phyloP scores from a whole-genome alignment of 495 filamentous ascomycete species.

The Penicillium coffeae region DNA sequence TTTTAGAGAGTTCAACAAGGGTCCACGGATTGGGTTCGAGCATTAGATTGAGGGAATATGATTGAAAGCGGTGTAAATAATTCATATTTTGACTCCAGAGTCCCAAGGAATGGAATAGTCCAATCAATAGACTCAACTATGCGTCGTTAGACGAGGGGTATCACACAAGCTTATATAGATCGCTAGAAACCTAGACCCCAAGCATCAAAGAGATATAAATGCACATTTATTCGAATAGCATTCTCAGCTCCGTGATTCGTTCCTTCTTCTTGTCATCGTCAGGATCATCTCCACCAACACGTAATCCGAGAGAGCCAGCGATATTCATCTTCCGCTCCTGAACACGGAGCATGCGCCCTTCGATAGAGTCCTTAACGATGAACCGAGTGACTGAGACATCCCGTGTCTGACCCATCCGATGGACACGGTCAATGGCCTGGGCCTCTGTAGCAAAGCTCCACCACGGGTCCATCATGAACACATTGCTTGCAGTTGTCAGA shows the following conservation, averaged over 20 bases:
- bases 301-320: slow-evolving; percentile 88
- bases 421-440: slow-evolving; percentile 97
- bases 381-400: slow-evolving; percentile 85
- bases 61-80: no score
- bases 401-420: slow-evolving; percentile 90
- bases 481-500: slow-evolving; percentile 78
- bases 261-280: slow-evolving; percentile 91
- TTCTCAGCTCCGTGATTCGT: slow-evolving; percentile 88
- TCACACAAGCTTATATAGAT: no score
- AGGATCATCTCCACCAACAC: slow-evolving; percentile 53
- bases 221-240: slow-evolving; percentile 66
- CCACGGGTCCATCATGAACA: slow-evolving; percentile 99
- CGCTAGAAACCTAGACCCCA: no score
- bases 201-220: no score
- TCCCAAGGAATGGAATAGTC: no score
- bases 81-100: no score
- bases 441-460: slow-evolving; percentile 97
- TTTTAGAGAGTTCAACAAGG: no score
- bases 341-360: slow-evolving; percentile 88
- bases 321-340: slow-evolving; percentile 89
- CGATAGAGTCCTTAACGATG: slow-evolving; percentile 84
- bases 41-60: no score
- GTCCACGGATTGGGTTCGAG: no score
- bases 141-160: no score
- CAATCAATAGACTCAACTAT: no score